Percentiles rank a stretch among this genome's conserved stretches.
These are phyloP conservation scores for Narthecium ossifragum DNA, from an alignment of 106 monocot genomes.

Conservation along the genomic window DNA sequence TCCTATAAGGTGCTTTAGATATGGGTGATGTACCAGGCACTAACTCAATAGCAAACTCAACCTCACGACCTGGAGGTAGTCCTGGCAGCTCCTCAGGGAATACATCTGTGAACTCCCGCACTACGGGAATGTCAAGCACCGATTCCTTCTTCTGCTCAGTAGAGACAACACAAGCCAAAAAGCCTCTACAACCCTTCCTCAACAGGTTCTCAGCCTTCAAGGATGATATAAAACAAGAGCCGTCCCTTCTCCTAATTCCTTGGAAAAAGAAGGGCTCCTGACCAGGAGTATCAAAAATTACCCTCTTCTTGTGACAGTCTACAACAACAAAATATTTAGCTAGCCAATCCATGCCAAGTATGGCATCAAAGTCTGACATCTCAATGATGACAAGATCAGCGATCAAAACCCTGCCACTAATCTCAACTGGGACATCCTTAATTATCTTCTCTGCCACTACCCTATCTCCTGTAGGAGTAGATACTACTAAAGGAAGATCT, in stretches of 20 bases:
- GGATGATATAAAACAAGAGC: neutral
- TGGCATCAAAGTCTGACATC: neutral
- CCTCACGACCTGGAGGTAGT: slow-evolving; percentile 4
- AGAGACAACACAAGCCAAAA: neutral
- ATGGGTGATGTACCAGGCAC: neutral
- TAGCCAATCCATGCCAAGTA: neutral
- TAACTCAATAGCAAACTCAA: slow-evolving; percentile 1
- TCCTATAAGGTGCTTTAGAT: neutral
- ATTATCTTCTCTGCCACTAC: neutral
- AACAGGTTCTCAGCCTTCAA: neutral
- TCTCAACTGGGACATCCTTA: neutral
- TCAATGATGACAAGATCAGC: neutral
- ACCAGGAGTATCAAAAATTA: neutral
- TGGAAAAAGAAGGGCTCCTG: neutral
- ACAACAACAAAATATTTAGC: neutral
- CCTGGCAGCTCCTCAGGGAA: slow-evolving; percentile 2
- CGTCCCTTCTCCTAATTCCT: neutral
- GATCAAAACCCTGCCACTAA: neutral
- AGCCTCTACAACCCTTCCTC: neutral
- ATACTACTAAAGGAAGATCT: neutral
- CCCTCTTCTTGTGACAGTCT: neutral
- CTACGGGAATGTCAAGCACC: neutral
- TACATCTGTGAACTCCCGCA: neutral
- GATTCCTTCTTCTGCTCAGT: neutral
- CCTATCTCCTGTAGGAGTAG: neutral